Evolutionary conservation across 164 flowering plant species (phyloP).

Genomic region (Cinnamomum micranthum): DNA sequence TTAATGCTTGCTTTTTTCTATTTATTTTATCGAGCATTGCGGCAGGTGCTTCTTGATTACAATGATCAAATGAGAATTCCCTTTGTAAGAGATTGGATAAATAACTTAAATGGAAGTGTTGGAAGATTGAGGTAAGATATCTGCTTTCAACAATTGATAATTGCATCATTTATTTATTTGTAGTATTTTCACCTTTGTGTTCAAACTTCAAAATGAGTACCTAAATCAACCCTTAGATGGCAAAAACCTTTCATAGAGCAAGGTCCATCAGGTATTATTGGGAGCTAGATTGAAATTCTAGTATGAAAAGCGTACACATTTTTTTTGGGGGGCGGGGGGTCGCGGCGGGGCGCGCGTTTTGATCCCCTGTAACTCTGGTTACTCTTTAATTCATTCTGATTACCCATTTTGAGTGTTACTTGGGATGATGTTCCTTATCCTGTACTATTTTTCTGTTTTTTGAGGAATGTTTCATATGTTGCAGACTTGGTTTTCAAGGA

Average conservation of each 20-base stretch:
- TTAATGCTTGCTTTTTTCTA: neutral
- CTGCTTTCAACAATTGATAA: neutral
- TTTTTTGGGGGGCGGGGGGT: neutral
- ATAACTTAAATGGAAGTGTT: slow-evolving; percentile 16
- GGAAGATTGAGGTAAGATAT: slow-evolving; percentile 44
- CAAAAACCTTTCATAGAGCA: too few species aligned
- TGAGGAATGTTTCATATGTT: too few species aligned
- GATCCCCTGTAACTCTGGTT: too few species aligned
- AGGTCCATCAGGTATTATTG: too few species aligned
- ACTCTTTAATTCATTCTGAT: too few species aligned
- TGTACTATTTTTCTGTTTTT: too few species aligned
- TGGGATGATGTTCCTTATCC: too few species aligned
- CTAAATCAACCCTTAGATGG: neutral
- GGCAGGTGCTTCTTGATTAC: slow-evolving; percentile 58
- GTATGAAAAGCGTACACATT: too few species aligned
- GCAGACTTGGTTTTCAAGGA: too few species aligned
- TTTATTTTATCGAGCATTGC: slow-evolving; percentile 5
- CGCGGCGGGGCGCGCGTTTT: too few species aligned
- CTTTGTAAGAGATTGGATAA: slow-evolving; percentile 37
- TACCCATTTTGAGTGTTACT: too few species aligned
- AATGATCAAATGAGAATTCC: slow-evolving; percentile 71
- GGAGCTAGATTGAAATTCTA: neutral
- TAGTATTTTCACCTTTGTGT: neutral
- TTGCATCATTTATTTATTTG: neutral
- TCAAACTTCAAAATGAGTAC: neutral